Base-by-base conservation (phyloP, 108 stramenopile genomes). In the Nitzschia palea region DNA sequence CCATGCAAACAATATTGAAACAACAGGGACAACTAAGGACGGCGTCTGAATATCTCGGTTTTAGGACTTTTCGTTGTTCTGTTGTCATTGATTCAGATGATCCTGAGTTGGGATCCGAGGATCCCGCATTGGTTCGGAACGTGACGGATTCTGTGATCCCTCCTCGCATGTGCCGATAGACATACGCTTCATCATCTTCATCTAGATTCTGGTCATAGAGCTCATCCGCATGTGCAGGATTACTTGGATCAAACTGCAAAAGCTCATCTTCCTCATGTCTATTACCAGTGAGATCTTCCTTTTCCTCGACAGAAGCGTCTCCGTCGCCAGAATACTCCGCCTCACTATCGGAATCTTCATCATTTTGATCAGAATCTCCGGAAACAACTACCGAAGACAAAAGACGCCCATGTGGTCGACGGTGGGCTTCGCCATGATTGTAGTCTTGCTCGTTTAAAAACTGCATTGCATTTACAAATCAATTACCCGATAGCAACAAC, bases 1-100 rank as follows among this genome's bases (percentile, higher is more conserved):
- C 93, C 90, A 95, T 91, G 54, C 89, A 91, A 28, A 95, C 87
- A 70, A 85, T 86, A 42, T 69, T 77, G 53, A 95, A 95, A 56
- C 93, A 95, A 31, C 89, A 88, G 17, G 93, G 93, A 55, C 93
- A 95, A 31, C 80, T 80, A 44, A 95, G 74, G 0, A 89, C 71
- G 18, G 89, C 90, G 64, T 90, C 88, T 10, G 83, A 84, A 51
- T 60, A 44, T 12, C 93, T 78, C 3, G 92, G 92, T 74, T 85
- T 89, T 28, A 82, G 67, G 26, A 87, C 62, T 50, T 59, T 56
- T 10, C 37, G 31, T 10, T 23, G 18, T 33, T 17, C 31, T 18
- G 22, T 26, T 62, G 29, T 28, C 27, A 26, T 63, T 5, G 48
- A 29, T 6, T 30, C 54, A 4, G 25, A 53, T 18, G 33, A n/a